Percentiles rank a stretch among this genome's conserved stretches.
phyloP scores from a whole-genome alignment of 1,284 basidiomycete species.

The Sanghuangporus baumii region DNA sequence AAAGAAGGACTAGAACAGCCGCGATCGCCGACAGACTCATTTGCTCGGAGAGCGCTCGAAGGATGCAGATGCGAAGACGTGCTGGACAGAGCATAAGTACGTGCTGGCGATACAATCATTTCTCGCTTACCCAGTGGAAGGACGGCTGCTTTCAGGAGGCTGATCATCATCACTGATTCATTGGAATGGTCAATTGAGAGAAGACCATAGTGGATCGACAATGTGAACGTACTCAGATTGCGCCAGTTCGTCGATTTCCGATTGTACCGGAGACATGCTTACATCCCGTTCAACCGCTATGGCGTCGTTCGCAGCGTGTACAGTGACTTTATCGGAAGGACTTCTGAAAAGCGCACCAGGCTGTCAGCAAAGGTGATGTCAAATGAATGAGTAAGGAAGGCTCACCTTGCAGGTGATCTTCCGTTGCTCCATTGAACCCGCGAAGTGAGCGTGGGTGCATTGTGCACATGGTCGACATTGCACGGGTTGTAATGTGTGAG shows the following conservation, averaged over 20 bases:
- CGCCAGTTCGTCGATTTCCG: slow-evolving; percentile 12
- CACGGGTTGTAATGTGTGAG: slow-evolving; percentile 11
- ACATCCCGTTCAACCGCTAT: background rate
- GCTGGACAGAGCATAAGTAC: background rate
- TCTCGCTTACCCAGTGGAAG: slow-evolving; percentile 4
- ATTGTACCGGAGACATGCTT: slow-evolving; percentile 4
- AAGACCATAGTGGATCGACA: background rate
- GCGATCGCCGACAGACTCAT: background rate
- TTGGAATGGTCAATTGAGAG: background rate
- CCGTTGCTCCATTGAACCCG: slow-evolving; percentile 7
- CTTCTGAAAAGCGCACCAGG: background rate
- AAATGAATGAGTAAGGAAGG: background rate
- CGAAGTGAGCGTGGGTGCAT: slow-evolving; percentile 5
- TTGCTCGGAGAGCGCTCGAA: too few relatives aligned
- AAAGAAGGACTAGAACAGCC: background rate
- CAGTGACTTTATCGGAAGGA: background rate
- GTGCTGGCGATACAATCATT: background rate
- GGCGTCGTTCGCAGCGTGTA: background rate
- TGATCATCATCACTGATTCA: slow-evolving; percentile 6
- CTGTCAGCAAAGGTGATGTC: background rate
- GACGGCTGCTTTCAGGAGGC: background rate
- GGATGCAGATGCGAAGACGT: too few relatives aligned
- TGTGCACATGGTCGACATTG: background rate
- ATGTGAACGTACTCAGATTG: slow-evolving; percentile 10
- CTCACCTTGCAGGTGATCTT: slow-evolving; percentile 1